Evolutionary conservation across 2,329 filamentous ascomycete genomes (phyloP).

Genomic region (Herpotrichia juniperi): DNA sequence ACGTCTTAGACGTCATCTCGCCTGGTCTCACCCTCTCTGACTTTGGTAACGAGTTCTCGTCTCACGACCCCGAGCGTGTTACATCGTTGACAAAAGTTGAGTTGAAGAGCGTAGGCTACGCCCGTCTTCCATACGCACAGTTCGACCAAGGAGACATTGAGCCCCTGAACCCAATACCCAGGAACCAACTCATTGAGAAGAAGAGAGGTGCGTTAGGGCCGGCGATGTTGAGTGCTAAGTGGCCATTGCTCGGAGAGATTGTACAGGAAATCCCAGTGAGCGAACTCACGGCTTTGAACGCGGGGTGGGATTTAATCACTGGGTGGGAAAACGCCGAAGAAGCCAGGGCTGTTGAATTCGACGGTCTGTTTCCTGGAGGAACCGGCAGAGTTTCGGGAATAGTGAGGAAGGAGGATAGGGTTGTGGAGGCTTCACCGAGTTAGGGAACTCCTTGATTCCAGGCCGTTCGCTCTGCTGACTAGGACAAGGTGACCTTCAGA

Average conservation of each 20-base stretch:
- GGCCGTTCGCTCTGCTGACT: neutral
- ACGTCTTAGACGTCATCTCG: slow-evolving; percentile 57
- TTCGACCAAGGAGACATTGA: slow-evolving; percentile 46
- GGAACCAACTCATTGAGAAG: slow-evolving; percentile 30
- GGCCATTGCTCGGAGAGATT: slow-evolving; percentile 47
- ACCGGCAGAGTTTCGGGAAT: slow-evolving; percentile 48
- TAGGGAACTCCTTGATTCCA: slow-evolving; percentile 1
- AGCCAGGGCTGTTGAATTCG: slow-evolving; percentile 48
- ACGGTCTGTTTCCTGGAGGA: slow-evolving; percentile 48
- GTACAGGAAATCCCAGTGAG: slow-evolving; percentile 42
- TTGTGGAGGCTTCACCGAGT: slow-evolving; percentile 8
- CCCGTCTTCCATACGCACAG: slow-evolving; percentile 43
- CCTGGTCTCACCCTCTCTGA: slow-evolving; percentile 54
- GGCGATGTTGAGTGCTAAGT: slow-evolving; percentile 46
- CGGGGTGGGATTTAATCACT: slow-evolving; percentile 37
- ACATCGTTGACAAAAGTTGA: slow-evolving; percentile 52
- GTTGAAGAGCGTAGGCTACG: slow-evolving; percentile 69
- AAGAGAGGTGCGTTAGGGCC: slow-evolving; percentile 36
- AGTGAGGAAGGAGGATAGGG: slow-evolving; percentile 26
- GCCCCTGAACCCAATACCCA: slow-evolving; percentile 13
- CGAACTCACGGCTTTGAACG: slow-evolving; percentile 40
- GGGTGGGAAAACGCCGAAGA: slow-evolving; percentile 41
- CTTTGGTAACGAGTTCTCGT: slow-evolving; percentile 45
- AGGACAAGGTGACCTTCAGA: neutral
- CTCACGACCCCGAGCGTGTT: slow-evolving; percentile 27